Evolutionary conservation across 2,329 filamentous ascomycete species (phyloP).

Genomic region (Colletotrichum truncatum): DNA sequence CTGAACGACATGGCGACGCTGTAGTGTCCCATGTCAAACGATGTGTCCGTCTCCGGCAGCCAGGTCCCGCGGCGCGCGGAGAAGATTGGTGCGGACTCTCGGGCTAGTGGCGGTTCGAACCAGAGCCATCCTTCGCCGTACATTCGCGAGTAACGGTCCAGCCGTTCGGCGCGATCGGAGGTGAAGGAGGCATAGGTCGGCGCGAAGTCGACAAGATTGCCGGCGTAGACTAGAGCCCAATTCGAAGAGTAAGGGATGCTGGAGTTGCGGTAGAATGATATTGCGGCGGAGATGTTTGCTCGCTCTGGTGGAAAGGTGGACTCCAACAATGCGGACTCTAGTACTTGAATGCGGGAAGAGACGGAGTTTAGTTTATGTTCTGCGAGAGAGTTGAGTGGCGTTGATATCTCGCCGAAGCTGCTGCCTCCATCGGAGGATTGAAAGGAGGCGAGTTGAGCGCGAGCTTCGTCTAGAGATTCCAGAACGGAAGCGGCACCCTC

Average conservation of each 20-base stretch:
- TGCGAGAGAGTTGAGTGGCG: conserved; percentile 12
- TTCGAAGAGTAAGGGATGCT: conserved; percentile 48
- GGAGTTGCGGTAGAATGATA: conserved; percentile 49
- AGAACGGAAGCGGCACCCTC: conserved; percentile 2
- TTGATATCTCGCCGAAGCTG: background rate
- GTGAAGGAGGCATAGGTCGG: conserved; percentile 48
- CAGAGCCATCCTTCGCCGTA: conserved; percentile 55
- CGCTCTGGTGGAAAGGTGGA: conserved; percentile 46
- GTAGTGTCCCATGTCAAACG: conserved; percentile 42
- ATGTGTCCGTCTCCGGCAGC: conserved; percentile 34
- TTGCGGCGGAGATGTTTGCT: conserved; percentile 52
- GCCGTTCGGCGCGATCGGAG: conserved; percentile 44
- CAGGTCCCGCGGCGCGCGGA: conserved; percentile 42
- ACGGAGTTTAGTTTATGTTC: conserved; percentile 35
- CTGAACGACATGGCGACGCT: conserved; percentile 40
- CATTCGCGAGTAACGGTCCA: conserved; percentile 46
- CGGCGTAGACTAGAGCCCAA: conserved; percentile 54
- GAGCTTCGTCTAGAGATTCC: conserved; percentile 14
- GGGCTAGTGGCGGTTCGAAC: conserved; percentile 53
- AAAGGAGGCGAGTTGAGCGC: conserved; percentile 3
- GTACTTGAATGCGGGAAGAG: conserved; percentile 39
- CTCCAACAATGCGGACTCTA: conserved; percentile 41
- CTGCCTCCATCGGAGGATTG: background rate
- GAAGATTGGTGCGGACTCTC: conserved; percentile 30
- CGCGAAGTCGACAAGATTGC: conserved; percentile 51